phyloP scores from a whole-genome alignment of 805 yeast genomes.

The Cyberlindnera sargentensis region DNA sequence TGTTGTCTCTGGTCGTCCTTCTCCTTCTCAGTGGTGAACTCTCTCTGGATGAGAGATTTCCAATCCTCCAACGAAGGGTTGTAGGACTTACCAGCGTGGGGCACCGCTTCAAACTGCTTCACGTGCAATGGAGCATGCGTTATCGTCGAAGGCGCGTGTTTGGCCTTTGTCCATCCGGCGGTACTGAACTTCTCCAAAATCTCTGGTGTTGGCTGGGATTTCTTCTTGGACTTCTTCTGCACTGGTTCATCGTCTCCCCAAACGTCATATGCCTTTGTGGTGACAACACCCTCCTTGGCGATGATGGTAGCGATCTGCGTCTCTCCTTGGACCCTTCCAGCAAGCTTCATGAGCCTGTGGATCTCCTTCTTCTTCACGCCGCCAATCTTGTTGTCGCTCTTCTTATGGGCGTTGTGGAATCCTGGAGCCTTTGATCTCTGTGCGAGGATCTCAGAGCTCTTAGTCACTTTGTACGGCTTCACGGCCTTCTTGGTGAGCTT shows the following conservation, averaged over 20 bases:
- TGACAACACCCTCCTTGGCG: constrained; percentile 59
- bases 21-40: constrained; percentile 56
- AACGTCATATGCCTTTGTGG: constrained; percentile 49
- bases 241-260: constrained; percentile 46
- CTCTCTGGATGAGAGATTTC: constrained; percentile 63
- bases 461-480: constrained; percentile 24
- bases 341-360: constrained; percentile 51
- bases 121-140: constrained; percentile 46
- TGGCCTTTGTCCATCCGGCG: constrained; percentile 45
- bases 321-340: constrained; percentile 64
- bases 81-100: constrained; percentile 87
- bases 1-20: constrained; percentile 58
- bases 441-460: constrained; percentile 46
- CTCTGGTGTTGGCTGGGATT: constrained; percentile 28
- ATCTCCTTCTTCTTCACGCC: constrained; percentile 23
- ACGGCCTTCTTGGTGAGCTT: constrained; percentile 31
- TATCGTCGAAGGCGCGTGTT: constrained; percentile 48
- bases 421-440: constrained; percentile 75
- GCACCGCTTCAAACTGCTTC: constrained; percentile 41
- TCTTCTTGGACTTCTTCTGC: constrained; percentile 16
- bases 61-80: constrained; percentile 85
- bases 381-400: constrained; percentile 45
- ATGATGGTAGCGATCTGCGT: constrained; percentile 43
- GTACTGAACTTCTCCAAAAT: constrained; percentile 33
- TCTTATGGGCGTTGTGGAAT: constrained; percentile 34